A percentile compares a stretch with the other conserved stretches of the same genome.
These are phyloP conservation scores for Ophiostoma sp. DNA, from an alignment of 2,329 filamentous ascomycete species.

Conservation along the genomic window DNA sequence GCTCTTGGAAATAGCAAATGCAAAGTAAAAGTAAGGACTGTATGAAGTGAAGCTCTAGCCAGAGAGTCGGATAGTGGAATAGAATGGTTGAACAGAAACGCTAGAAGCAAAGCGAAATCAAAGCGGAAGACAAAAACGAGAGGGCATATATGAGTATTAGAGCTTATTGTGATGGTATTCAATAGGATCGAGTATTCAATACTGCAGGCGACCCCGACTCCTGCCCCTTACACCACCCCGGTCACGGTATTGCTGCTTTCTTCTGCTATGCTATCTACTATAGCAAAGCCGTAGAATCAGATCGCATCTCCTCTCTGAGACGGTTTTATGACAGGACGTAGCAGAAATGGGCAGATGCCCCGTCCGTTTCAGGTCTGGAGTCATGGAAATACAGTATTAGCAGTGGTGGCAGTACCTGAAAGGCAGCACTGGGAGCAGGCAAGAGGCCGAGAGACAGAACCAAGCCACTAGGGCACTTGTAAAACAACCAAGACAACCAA, in stretches of 20 bases:
- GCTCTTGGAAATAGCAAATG: neutral
- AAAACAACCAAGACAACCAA: conserved; percentile 2
- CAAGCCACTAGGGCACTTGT: neutral
- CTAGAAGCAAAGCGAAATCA: neutral
- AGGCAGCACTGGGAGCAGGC: too few relatives aligned
- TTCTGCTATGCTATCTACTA: neutral
- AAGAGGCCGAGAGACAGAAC: neutral
- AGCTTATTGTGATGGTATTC: neutral
- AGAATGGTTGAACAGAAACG: neutral
- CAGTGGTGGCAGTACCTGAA: too few relatives aligned
- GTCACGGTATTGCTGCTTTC: neutral
- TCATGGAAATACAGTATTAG: neutral
- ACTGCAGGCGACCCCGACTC: neutral
- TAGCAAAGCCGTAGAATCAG: too few relatives aligned
- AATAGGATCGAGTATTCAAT: too few relatives aligned
- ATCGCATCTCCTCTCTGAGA: conserved; percentile 1
- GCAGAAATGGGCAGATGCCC: conserved; percentile 10
- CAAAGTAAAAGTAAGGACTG: neutral
- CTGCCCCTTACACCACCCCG: neutral
- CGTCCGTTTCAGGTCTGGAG: neutral
- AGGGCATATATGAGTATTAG: neutral
- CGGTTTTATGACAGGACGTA: conserved; percentile 7
- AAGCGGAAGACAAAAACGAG: neutral
- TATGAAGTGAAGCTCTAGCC: conserved; percentile 14
- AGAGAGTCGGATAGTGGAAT: neutral